Conservation (phyloP, 148 eudicot species). For the Salicornia ramosissima region DNA sequence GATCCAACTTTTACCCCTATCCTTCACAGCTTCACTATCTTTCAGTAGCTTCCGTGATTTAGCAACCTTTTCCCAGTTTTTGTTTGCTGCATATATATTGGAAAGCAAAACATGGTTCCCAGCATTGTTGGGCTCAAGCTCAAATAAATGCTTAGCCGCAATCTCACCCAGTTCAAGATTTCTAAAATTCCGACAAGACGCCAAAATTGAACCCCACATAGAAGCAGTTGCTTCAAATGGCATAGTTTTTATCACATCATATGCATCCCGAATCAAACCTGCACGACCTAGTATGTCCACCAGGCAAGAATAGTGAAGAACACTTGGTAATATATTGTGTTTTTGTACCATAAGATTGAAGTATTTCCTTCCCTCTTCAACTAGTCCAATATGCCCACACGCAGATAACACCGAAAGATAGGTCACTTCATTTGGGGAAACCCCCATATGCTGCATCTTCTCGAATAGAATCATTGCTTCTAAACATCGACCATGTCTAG, state of each 20-base stretch:
- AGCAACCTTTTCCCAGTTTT: slow-evolving; percentile 65
- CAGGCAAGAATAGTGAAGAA: slow-evolving; percentile 64
- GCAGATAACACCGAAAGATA: slow-evolving; percentile 61
- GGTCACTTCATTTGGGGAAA: slow-evolving; percentile 67
- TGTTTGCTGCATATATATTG: slow-evolving; percentile 56
- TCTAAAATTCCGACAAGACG: slow-evolving; percentile 51
- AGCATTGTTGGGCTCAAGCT: slow-evolving; percentile 64
- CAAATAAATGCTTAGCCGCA: slow-evolving; percentile 66
- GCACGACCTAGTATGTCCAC: slow-evolving; percentile 74
- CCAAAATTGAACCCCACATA: slow-evolving; percentile 77
- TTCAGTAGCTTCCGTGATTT: slow-evolving; percentile 46
- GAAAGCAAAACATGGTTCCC: slow-evolving; percentile 79
- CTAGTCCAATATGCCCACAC: slow-evolving; percentile 72
- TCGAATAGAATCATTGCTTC: slow-evolving; percentile 68
- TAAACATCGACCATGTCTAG: slow-evolving; percentile 57
- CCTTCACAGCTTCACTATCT: slow-evolving; percentile 52
- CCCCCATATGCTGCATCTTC: slow-evolving; percentile 73
- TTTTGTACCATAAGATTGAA: slow-evolving; percentile 47
- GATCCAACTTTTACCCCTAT: slow-evolving; percentile 74
- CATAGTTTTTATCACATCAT: slow-evolving; percentile 51
- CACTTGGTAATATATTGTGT: slow-evolving; percentile 46
- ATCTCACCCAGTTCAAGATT: slow-evolving; percentile 60
- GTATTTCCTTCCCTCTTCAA: slow-evolving; percentile 49
- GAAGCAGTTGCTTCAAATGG: slow-evolving; percentile 73
- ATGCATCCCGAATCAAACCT: slow-evolving; percentile 59